Base-by-base conservation (phyloP, 768 basidiomycete genomes). In the Rhizopogon vesiculosus region DNA sequence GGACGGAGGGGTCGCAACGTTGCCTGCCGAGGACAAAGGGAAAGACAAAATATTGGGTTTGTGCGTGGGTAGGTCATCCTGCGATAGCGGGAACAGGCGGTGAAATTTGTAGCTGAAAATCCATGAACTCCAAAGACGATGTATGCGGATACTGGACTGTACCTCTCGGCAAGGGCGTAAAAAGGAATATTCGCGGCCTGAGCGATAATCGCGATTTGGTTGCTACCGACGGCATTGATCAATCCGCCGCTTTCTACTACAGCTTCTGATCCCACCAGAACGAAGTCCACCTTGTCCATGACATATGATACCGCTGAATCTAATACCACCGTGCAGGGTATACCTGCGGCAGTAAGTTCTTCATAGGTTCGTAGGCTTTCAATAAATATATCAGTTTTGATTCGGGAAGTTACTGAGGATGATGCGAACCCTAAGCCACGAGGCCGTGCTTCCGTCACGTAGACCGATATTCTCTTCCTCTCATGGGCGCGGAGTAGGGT, bases 301-400 rank as follows among this genome's bases (percentile, higher is more conserved):
- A 92, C 85, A 74, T 98, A 98, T 40, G 93, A 93, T 4, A 98
- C 95, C 1, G 96, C 94, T 13, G 93, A 93, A 72, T 99, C 97
- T 56, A 98, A 82, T 10, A 99, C 87, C 53, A 98, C 88, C 15
- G 91, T 93, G 72, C 91, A 93, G 12, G 95, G 94, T 55, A 99
- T 90, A 9, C 94, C 94, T n/a, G 85, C 90, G 40, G 87, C 85
- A 19, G 87, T 87, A 46, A 98, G 78, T 51, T 84, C 79, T 62
- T 93, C 86, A 64, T 91, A 88, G n/a, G 97, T 98, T 72, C 89
- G 91, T 67, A 95, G 79, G 55, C 95, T 96, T 70, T 59, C 60
- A 51, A 50, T 43, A 3, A 41, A 12, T 13, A 25, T 19, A 50
- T 59, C 22, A 59, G 57, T 38, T 38, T 52, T 55, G 31, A 51